A percentile compares a stretch with the other conserved stretches of the same genome.
Conservation (phyloP, 768 basidiomycete genomes). For the Tremella mesenterica region DNA sequence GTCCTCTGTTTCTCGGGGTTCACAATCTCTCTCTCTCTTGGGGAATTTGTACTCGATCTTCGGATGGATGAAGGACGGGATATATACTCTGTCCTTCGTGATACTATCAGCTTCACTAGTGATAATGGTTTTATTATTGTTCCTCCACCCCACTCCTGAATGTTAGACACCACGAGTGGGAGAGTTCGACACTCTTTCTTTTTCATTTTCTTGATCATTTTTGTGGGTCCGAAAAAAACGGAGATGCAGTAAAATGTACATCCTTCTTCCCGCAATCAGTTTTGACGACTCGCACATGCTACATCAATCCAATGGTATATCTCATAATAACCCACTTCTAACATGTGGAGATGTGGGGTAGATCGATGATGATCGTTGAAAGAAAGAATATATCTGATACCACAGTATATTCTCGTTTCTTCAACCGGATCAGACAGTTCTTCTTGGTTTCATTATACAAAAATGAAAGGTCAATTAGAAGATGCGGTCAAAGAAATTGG, state of each 20-base stretch:
- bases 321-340: no score
- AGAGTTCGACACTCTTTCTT: no score
- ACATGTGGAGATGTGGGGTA: neutral
- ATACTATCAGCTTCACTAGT: neutral
- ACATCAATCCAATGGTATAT: no score
- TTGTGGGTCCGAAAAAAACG: no score
- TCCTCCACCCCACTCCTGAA: neutral
- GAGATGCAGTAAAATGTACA: no score
- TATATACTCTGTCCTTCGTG: no score
- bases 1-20: neutral
- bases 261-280: no score
- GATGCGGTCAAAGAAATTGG: constrained; percentile 30
- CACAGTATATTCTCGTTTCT: constrained; percentile 39
- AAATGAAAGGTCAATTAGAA: constrained; percentile 40
- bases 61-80: neutral
- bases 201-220: no score
- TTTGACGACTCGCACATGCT: no score
- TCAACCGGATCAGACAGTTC: constrained; percentile 17
- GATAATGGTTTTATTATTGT: neutral
- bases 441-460: constrained; percentile 22
- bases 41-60: neutral
- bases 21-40: neutral
- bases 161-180: neutral
- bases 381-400: neutral
- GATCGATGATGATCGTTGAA: neutral